phyloP scores from a whole-genome alignment of 78 protist species.

The Dictyostelium brefeldianum region DNA sequence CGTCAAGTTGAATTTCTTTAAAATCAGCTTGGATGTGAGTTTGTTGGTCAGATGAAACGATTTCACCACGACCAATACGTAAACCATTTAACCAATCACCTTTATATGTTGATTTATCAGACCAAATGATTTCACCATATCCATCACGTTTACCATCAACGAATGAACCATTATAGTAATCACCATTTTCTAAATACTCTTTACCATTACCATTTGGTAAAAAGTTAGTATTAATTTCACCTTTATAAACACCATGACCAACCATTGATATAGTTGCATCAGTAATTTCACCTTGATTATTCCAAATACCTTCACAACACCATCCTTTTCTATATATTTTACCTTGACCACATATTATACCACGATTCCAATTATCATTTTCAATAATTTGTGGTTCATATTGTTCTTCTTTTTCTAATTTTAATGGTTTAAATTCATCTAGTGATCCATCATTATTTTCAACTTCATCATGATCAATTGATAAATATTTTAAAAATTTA shows the following conservation, averaged over 20 bases:
- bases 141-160: constrained; percentile 48
- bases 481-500: not conserved
- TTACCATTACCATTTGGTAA: constrained; percentile 51
- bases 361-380: constrained; percentile 39
- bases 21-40: constrained; percentile 35
- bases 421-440: too few species aligned
- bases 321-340: constrained; percentile 4
- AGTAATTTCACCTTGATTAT: not conserved
- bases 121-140: constrained; percentile 10
- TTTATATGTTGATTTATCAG: constrained; percentile 23
- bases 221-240: constrained; percentile 2
- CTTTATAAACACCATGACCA: constrained; percentile 26
- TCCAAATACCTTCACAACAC: constrained; percentile 35
- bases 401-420: too few species aligned
- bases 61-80: constrained; percentile 40
- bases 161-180: constrained; percentile 20
- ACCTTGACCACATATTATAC: constrained; percentile 23
- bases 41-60: not conserved
- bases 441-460: too few species aligned
- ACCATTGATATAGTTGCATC: not conserved
- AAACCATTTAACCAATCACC: constrained; percentile 47
- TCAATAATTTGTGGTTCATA: constrained; percentile 28
- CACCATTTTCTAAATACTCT: constrained; percentile 32
- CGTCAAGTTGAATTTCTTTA: constrained; percentile 10
- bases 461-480: not conserved